Evolutionary conservation across 2,329 filamentous ascomycete genomes (phyloP), one percentile per base, ranked within the genome.

Genomic region (Rutstroemia sp.): DNA sequence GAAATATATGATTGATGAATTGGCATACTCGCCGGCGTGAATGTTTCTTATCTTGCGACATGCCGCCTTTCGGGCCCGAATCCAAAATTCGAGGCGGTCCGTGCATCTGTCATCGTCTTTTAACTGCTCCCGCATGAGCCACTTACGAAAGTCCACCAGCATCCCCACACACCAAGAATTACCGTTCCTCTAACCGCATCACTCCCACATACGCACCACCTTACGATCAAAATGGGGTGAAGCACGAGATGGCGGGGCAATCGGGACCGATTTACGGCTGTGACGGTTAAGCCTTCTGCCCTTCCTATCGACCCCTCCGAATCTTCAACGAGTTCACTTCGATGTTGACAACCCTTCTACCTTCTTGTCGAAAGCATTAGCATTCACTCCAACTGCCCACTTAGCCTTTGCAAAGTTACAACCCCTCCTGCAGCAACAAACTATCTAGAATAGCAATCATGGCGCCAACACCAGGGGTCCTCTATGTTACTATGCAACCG

Each of bases 401-500:
- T 2, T 2, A 7, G 27, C 27, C 27, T 30, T 30, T 7, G 9
- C 9, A 8, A 48, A 5, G 18, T 25, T 25, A 16, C 2, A 30
- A 51, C 16, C 5, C n/a, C 5, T 18, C 3, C 14, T n/a, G 23
- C 14, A 37, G 19, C 8, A 30, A 30, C 23, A 34, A 16, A 14
- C 8, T 41, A 18, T 30, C 12, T 14, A 49, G 2, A 19, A 19
- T 9, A 27, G 21, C 34, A 48, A 57, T 19, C 30, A 57, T 57
- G 55, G 42, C 55, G 19, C 49, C 55, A 34, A 48, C 27, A 41
- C 80, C 80, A 9, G 90, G 90, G 58, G 83, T 91, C 66, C 83
- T 95, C 67, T 90, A 86, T 70, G 90, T 95, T 64, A 91, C 88
- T 16, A 95, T 95, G 86, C 85, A 92, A 72, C 89, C 90, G 65